A percentile compares a stretch with the other conserved stretches of the same genome.
phyloP scores from a whole-genome alignment of 2,329 filamentous ascomycete genomes.

The Chaetomiaceae sp. region DNA sequence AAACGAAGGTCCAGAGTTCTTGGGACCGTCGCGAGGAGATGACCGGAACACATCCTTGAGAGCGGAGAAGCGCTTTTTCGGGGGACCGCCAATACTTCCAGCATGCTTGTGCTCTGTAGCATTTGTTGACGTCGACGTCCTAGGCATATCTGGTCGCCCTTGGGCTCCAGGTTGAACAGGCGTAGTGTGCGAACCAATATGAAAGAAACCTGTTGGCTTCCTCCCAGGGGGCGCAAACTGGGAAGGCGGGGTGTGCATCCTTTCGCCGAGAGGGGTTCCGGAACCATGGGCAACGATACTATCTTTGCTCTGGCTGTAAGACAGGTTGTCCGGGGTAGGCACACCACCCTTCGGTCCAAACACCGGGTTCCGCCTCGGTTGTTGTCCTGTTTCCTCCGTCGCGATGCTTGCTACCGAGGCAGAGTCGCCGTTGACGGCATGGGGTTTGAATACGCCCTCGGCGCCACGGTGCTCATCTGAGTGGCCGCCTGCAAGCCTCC shows the following conservation, averaged over 20 bases:
- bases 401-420: slow-evolving; percentile 40
- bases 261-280: slow-evolving; percentile 21
- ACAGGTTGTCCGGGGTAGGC: slow-evolving; percentile 22
- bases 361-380: slow-evolving; percentile 38
- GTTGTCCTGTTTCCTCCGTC: slow-evolving; percentile 37
- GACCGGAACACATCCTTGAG: slow-evolving; percentile 32
- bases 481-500: slow-evolving; percentile 37
- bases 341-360: slow-evolving; percentile 33
- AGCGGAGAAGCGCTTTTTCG: slow-evolving; percentile 46
- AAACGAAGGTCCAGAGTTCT: slow-evolving; percentile 21
- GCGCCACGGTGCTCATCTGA: slow-evolving; percentile 32
- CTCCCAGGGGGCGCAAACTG: slow-evolving; percentile 26
- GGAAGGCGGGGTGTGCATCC: slow-evolving; percentile 14
- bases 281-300: slow-evolving; percentile 25
- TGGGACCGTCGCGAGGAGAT: slow-evolving; percentile 21
- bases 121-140: slow-evolving; percentile 30
- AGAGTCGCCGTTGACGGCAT: slow-evolving; percentile 35
- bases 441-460: slow-evolving; percentile 19
- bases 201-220: slow-evolving; percentile 30
- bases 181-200: slow-evolving; percentile 18
- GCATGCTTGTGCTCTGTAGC: slow-evolving; percentile 15
- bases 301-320: slow-evolving; percentile 31
- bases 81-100: slow-evolving; percentile 18
- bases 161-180: slow-evolving; percentile 13
- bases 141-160: slow-evolving; percentile 22